These are phyloP conservation scores for Paraleonurus japonicus DNA, from an alignment of 257 asterid species.

Conservation along the genomic window DNA sequence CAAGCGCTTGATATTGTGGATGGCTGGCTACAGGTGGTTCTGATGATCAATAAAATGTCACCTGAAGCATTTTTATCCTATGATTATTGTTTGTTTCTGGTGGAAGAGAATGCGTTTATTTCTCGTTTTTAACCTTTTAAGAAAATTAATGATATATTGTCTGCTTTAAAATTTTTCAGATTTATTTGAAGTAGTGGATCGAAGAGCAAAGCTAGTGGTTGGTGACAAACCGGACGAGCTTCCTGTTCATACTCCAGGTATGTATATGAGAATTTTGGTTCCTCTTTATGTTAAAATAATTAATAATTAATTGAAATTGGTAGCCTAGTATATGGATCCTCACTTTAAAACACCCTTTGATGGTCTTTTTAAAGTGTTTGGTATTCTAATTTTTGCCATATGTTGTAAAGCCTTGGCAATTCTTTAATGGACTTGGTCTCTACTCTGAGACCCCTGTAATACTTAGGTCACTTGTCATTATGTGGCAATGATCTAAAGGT, in stretches of 20 bases:
- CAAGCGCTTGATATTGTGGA: slow-evolving; percentile 10
- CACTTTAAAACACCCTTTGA: neutral
- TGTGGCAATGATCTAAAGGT: neutral
- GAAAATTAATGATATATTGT: slow-evolving; percentile 11
- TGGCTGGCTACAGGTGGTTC: neutral
- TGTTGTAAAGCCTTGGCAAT: neutral
- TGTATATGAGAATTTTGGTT: slow-evolving; percentile 16
- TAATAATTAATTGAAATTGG: neutral
- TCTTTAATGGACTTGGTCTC: slow-evolving; percentile 1
- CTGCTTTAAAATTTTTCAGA: slow-evolving; percentile 44
- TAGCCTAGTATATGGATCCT: neutral
- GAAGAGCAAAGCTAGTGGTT: slow-evolving; percentile 90
- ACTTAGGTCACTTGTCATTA: neutral
- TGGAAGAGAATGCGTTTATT: slow-evolving; percentile 10
- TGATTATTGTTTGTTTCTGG: neutral
- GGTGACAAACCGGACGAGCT: slow-evolving; percentile 80
- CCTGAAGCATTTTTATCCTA: neutral
- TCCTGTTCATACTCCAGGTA: slow-evolving; percentile 59
- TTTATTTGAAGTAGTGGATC: slow-evolving; percentile 94
- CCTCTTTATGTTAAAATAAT: neutral
- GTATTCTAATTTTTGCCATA: neutral
- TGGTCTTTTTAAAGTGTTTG: neutral
- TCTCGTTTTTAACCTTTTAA: neutral
- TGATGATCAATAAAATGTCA: neutral
- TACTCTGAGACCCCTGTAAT: neutral